phyloP scores from a whole-genome alignment of 805 yeast species.

The Hanseniaspora mollemarum region DNA sequence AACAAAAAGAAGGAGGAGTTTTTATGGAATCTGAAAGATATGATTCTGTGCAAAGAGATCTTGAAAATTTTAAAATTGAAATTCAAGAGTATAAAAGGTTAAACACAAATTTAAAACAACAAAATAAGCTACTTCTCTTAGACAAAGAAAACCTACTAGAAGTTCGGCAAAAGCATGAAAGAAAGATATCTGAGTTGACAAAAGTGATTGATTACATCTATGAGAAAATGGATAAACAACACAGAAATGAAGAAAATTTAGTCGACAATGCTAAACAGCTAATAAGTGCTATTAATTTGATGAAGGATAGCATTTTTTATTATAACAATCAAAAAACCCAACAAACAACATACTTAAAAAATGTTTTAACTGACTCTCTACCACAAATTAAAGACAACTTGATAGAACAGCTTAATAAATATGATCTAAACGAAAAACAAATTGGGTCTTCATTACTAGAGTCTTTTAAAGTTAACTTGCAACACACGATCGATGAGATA shows the following conservation, averaged over 20 bases:
- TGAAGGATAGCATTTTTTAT: conserved; percentile 21
- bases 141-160: conserved; percentile 27
- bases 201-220: conserved; percentile 23
- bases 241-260: conserved; percentile 24
- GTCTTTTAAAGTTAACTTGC: conserved; percentile 1
- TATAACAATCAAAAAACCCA: conserved; percentile 22
- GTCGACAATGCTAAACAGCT: conserved; percentile 22
- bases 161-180: conserved; percentile 23
- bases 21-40: conserved; percentile 52
- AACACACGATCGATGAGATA: conserved; percentile 6
- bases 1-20: conserved; percentile 49
- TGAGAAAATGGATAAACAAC: conserved; percentile 24
- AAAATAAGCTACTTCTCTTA: conserved; percentile 27
- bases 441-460: not conserved
- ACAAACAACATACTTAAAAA: not conserved
- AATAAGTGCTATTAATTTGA: conserved; percentile 19
- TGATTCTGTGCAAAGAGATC: conserved; percentile 38
- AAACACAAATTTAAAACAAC: conserved; percentile 33
- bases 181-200: conserved; percentile 23
- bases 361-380: not conserved
- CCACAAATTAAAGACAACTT: conserved; percentile 10
- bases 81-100: conserved; percentile 37
- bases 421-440: not conserved
- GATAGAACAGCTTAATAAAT: not conserved
- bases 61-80: conserved; percentile 41